Conservation (phyloP, 176 grass and related monocot species). For the Oryza longistaminata region DNA sequence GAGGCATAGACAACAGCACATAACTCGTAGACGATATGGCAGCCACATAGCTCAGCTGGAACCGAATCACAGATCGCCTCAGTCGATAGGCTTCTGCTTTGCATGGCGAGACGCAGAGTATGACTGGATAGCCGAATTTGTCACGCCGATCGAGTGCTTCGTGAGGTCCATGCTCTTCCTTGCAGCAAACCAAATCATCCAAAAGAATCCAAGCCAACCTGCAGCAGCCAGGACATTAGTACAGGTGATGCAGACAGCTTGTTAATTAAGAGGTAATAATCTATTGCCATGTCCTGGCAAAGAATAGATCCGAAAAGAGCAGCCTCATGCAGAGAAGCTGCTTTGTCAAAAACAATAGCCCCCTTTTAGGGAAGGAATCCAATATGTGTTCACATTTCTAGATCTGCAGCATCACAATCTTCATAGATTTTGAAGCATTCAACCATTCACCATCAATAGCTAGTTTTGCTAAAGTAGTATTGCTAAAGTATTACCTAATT, state of each 20-base stretch:
- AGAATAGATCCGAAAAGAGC: background rate
- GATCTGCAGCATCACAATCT: constrained; percentile 26
- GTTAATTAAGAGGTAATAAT: background rate
- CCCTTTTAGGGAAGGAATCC: background rate
- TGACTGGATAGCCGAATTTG: constrained; percentile 61
- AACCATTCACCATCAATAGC: background rate
- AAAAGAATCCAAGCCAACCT: constrained; percentile 94
- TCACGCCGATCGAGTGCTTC: constrained; percentile 55
- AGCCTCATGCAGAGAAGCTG: background rate
- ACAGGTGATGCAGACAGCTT: background rate
- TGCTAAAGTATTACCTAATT: background rate
- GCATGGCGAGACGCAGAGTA: constrained; percentile 54
- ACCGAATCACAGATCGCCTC: background rate
- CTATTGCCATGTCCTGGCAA: background rate
- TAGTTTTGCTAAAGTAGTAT: constrained; percentile 9
- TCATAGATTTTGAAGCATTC: background rate
- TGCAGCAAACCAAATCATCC: constrained; percentile 59
- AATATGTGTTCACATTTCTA: background rate
- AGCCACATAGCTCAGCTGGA: too few relatives aligned
- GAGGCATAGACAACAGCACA: background rate
- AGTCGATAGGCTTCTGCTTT: constrained; percentile 10
- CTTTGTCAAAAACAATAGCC: background rate
- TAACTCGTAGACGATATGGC: background rate
- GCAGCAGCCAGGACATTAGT: constrained; percentile 18
- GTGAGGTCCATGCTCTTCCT: constrained; percentile 78